Evolutionary conservation across 2,329 filamentous ascomycete genomes (phyloP), one percentile per base, ranked within the genome.

Genomic region (Botryotinia globosa): DNA sequence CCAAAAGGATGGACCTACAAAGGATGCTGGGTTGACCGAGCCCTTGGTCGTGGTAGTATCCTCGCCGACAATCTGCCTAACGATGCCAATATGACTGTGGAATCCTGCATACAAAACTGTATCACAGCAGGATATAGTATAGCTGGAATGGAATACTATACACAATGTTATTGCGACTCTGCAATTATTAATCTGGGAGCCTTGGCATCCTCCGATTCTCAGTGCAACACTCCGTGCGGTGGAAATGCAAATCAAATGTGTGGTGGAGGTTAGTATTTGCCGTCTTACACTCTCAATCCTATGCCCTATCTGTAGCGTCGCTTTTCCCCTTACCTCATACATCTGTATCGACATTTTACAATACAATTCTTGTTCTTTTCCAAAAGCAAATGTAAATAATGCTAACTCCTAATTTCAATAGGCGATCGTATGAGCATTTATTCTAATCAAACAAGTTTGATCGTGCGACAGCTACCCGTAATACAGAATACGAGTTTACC

Each of bases 81-180:
- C 12, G 72, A 61, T 51, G 22, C 59, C 10, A 73, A 73, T 42
- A 62, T 76, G 29, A 79, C 77, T 10, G 65, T 76, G 25, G 69
- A 78, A 69, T 73, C 71, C 29, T 78, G 77, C 51, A 72, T 77
- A 22, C 65, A 71, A 89, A 70, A 75, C 16, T 82, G 79, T 29
- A 76, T 76, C 3, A 61, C 58, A 22, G 70, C 70, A 48, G 77
- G 76, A 9, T 80, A 77, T n/a, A 73, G 61, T 8, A 79, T 78
- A 37, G 79, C 80, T 1, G 82, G 81, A 25, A 73, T 81, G 5
- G 81, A 83, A 73, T 83, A 82, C 67, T 76, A 77, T 16, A 74
- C 74, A 1, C 76, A 80, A 73, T 80, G 80, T 37, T 80, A 76
- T 62, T 80, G 79, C 63, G 79, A 74, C 16, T 75, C 79, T 39